phyloP scores from a whole-genome alignment of 805 yeast species.

The Huiozyma sinensis region DNA sequence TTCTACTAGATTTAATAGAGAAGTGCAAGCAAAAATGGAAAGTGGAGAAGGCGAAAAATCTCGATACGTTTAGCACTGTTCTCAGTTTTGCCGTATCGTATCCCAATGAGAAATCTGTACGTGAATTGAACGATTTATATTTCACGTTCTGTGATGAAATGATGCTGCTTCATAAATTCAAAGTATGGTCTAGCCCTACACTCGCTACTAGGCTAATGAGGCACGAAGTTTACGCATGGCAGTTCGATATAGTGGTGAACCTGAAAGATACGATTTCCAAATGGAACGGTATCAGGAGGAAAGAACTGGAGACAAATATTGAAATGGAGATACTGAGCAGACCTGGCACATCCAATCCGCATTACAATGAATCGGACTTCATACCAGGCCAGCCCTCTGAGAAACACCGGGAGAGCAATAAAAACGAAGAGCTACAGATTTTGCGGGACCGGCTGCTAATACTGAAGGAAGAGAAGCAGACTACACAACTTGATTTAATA shows the following conservation, averaged over 20 bases:
- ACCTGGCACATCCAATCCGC: conserved; percentile 12
- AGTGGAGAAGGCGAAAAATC: conserved; percentile 4
- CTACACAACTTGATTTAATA: conserved; percentile 32
- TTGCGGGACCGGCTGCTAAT: conserved; percentile 24
- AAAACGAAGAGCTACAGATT: not conserved
- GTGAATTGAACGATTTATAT: conserved; percentile 45
- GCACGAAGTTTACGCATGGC: conserved; percentile 64
- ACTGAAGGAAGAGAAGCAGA: conserved; percentile 28
- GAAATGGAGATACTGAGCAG: conserved; percentile 46
- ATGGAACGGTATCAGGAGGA: conserved; percentile 15
- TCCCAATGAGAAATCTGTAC: conserved; percentile 37
- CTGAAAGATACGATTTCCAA: conserved; percentile 40
- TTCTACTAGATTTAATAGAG: conserved; percentile 32
- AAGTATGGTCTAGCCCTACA: conserved; percentile 20
- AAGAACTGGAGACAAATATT: conserved; percentile 8
- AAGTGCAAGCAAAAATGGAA: conserved; percentile 20
- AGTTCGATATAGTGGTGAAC: conserved; percentile 51
- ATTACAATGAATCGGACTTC: not conserved
- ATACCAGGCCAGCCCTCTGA: not conserved
- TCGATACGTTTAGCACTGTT: not conserved
- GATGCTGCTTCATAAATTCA: conserved; percentile 38
- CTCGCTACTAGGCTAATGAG: conserved; percentile 32
- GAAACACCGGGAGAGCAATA: not conserved
- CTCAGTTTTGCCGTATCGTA: conserved; percentile 18
- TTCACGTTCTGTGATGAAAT: conserved; percentile 59